Conservation (phyloP, 1,284 basidiomycete genomes). For the Cutaneotrichosporon cutaneum region DNA sequence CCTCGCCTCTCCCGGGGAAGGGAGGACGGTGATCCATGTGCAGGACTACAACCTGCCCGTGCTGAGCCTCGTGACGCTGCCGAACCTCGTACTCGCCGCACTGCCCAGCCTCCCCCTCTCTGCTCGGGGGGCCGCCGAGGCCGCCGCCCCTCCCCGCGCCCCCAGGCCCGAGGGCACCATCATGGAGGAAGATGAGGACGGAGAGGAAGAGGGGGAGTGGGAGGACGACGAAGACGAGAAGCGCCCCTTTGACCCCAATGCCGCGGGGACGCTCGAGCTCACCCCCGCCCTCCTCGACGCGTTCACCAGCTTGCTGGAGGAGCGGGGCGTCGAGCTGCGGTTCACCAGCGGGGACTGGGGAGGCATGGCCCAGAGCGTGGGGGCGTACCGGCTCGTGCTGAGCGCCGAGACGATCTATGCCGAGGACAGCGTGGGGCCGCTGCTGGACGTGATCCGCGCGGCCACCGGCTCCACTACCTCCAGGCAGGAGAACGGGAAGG, state of each 20-base stretch:
- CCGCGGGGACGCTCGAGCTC: conserved; percentile 60
- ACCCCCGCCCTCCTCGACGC: conserved; percentile 63
- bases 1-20: conserved; percentile 50
- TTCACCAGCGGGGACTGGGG: conserved; percentile 84
- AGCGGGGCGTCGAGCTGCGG: conserved; percentile 61
- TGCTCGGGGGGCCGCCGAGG: conserved; percentile 36
- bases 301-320: conserved; percentile 63
- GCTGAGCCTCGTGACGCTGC: conserved; percentile 75
- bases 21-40: conserved; percentile 65
- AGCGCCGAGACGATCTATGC: conserved; percentile 94
- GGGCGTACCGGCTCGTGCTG: conserved; percentile 68
- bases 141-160: neutral
- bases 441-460: conserved; percentile 59
- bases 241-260: conserved; percentile 16
- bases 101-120: conserved; percentile 35
- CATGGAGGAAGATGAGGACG: conserved; percentile 20
- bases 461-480: conserved; percentile 18
- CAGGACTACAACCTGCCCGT: conserved; percentile 93
- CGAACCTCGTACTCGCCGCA: conserved; percentile 75
- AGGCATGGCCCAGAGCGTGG: conserved; percentile 29
- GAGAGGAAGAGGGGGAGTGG: conserved; percentile 26
- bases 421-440: conserved; percentile 63
- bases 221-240: conserved; percentile 25
- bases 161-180: conserved; percentile 13
- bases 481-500: neutral